phyloP scores from a whole-genome alignment of 1,284 basidiomycete genomes.

The Cryptococcus neoformans region DNA sequence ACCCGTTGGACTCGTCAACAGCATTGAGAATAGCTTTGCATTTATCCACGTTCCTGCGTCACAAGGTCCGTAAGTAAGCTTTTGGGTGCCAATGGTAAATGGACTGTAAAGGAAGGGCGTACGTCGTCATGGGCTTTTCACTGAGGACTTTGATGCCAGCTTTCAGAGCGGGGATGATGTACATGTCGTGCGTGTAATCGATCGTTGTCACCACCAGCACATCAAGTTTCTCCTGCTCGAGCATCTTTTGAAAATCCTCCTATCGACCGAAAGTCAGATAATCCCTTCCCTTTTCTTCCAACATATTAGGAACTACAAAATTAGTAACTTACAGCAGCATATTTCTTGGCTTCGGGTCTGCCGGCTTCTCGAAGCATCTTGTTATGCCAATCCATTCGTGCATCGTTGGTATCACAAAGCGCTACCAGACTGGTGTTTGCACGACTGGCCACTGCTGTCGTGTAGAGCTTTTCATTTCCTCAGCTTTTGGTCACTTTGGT shows the following conservation, averaged over 20 bases:
- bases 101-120: neutral
- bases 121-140: conserved; percentile 60
- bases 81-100: neutral
- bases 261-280: conserved; percentile 9
- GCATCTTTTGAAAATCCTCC: conserved; percentile 55
- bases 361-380: conserved; percentile 50
- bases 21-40: conserved; percentile 54
- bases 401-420: conserved; percentile 55
- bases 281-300: neutral
- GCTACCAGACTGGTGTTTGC: conserved; percentile 50
- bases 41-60: conserved; percentile 51
- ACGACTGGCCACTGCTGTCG: conserved; percentile 27
- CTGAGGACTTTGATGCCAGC: conserved; percentile 52
- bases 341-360: conserved; percentile 33
- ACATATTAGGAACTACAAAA: too few species aligned
- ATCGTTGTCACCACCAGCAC: conserved; percentile 57
- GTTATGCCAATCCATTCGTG: conserved; percentile 56
- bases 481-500: neutral
- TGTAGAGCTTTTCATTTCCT: conserved; percentile 27
- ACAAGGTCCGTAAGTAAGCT: neutral
- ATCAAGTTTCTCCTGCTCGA: conserved; percentile 54
- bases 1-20: conserved; percentile 49
- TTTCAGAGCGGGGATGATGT: conserved; percentile 50
- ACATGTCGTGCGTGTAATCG: conserved; percentile 56
- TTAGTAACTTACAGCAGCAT: conserved; percentile 21